These are phyloP conservation scores for Schwanniomyces vanrijiae DNA, from an alignment of 805 yeast species.

Conservation along the genomic window DNA sequence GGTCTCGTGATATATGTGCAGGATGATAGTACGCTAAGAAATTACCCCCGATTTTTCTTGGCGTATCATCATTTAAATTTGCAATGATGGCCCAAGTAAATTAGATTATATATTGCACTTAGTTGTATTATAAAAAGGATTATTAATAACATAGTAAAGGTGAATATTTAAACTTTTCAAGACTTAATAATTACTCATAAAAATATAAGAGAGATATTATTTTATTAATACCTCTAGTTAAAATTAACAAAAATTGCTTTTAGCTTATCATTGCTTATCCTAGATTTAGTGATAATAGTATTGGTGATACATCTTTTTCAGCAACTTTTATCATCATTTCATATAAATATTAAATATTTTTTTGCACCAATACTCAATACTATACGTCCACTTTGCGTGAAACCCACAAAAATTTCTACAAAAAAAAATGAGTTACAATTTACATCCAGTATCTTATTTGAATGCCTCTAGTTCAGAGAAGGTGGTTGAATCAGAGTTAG, in stretches of 20 bases:
- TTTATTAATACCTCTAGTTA: no score
- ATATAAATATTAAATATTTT: no score
- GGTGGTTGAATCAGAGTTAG: slow-evolving; percentile 22
- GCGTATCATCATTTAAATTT: background rate
- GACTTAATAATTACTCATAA: no score
- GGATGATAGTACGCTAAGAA: background rate
- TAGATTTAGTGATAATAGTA: background rate
- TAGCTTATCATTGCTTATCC: background rate
- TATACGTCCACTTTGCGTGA: no score
- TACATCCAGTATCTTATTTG: slow-evolving; percentile 46
- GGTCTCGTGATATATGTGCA: background rate
- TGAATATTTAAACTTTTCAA: no score
- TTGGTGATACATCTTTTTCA: background rate
- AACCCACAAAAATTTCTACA: no score
- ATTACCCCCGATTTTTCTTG: background rate
- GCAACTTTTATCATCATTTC: no score
- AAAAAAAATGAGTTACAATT: slow-evolving; percentile 36
- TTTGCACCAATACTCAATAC: background rate
- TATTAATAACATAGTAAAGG: background rate
- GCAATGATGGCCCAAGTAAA: background rate
- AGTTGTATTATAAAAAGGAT: background rate
- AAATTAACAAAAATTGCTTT: no score
- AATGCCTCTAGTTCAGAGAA: slow-evolving; percentile 29
- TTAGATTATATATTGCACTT: background rate
- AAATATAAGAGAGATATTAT: background rate